Conservation (phyloP, 192 early-diverging fungal species). For the Funneliformis mosseae region DNA sequence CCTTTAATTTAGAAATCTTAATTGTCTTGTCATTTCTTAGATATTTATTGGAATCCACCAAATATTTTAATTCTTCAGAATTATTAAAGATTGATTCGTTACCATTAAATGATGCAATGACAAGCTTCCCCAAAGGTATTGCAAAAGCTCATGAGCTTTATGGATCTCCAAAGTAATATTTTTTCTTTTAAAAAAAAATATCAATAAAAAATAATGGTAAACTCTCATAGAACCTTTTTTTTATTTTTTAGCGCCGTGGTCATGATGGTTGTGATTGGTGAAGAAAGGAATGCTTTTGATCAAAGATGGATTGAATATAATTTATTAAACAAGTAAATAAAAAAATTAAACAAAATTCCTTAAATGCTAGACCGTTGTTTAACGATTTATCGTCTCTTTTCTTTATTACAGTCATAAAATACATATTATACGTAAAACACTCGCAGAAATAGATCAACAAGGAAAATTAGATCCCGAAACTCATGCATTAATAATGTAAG, state of each 20-base stretch:
- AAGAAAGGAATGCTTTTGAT: slow-evolving; percentile 93
- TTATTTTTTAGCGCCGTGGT: slow-evolving; percentile 62
- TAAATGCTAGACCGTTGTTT: background rate
- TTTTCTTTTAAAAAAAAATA: slow-evolving; percentile 5
- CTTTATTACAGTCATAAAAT: slow-evolving; percentile 55
- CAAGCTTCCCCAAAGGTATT: slow-evolving; percentile 72
- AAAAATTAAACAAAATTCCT: slow-evolving; percentile 37
- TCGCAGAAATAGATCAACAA: slow-evolving; percentile 68
- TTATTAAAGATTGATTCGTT: slow-evolving; percentile 50
- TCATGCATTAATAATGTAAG: slow-evolving; percentile 70
- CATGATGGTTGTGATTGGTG: slow-evolving; percentile 88
- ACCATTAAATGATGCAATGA: slow-evolving; percentile 69
- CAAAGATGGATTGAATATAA: slow-evolving; percentile 86
- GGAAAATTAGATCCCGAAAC: slow-evolving; percentile 61
- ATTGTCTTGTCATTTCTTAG: slow-evolving; percentile 35
- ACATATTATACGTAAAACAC: slow-evolving; percentile 60
- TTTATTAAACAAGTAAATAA: slow-evolving; percentile 59
- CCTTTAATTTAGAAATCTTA: background rate
- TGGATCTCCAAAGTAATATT: slow-evolving; percentile 51
- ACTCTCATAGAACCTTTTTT: background rate
- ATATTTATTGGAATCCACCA: slow-evolving; percentile 50
- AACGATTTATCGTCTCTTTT: background rate
- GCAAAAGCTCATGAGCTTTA: slow-evolving; percentile 73
- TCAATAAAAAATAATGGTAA: background rate
- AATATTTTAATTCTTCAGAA: slow-evolving; percentile 43